Base-by-base conservation (phyloP, 225 moss, liverwort and hornwort species). In the Marchantia polymorpha region DNA sequence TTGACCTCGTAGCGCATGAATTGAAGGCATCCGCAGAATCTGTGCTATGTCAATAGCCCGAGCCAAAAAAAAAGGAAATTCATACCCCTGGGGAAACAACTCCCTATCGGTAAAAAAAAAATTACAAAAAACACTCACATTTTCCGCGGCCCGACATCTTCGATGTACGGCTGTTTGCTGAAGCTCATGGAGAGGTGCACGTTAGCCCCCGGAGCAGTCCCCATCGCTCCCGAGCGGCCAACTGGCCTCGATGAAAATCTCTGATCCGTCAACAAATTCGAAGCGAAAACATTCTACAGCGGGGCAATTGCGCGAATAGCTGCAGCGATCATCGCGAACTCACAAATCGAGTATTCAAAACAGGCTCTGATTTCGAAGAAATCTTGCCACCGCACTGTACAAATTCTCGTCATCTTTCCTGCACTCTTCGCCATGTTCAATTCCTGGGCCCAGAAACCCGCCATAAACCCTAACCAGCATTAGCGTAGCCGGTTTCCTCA, bases 71-170 rank as follows among this genome's bases (percentile, higher is more conserved):
- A 39, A 39, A 39, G 14, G 14, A 56, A 56, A 56, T 56, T 13
- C 13, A 56, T 19, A 56, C 13, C 56, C 19, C 0, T 56, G 56
- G 4, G 4, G 39, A 39, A 39, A 39, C 39, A 39, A 39, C 5
- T 39, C 39, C 39, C 39, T 39, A 39, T 39, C 39, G 39, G 39
- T 5, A 39, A 39, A 39, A 39, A 39, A 39, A 3, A 6, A 56
- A 19, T 13, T 13, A 3, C 14, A 3, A 56, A 56, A 4, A 3
- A 61, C 22, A 89, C 91, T 82, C 75, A 94, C 97, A 97, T 97
- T 83, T 92, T 97, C 65, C 94, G 93, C 77, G 94, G 94, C 12
- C 94, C 97, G 74, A 92, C 93, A 85, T 94, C 94, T 80, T 94
- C 97, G 75, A 93, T 39, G 80, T 89, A 94, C 22, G 97, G 94